These are phyloP conservation scores for Zymoseptoria ardabiliae DNA, from an alignment of 2,329 filamentous ascomycete genomes.

Conservation along the genomic window DNA sequence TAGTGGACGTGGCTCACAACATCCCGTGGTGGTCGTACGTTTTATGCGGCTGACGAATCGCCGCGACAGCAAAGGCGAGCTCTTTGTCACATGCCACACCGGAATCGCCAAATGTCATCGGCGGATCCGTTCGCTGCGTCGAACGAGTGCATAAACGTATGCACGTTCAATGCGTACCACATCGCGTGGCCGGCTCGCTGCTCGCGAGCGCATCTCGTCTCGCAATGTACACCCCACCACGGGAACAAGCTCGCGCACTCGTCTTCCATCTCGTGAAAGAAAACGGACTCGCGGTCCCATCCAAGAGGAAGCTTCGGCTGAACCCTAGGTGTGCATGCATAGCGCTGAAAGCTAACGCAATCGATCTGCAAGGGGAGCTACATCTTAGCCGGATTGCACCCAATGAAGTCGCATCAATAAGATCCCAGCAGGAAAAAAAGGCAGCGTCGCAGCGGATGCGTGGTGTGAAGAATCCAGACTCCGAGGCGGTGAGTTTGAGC, in stretches of 20 bases:
- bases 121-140: conserved; percentile 10
- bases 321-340: conserved; percentile 17
- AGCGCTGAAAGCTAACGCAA: not conserved
- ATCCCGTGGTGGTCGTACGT: not conserved
- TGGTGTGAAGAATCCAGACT: not conserved
- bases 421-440: not conserved
- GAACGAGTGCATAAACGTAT: conserved; percentile 14
- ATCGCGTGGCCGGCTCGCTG: conserved; percentile 3
- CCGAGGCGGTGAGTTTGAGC: not conserved
- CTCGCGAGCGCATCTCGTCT: conserved; percentile 9
- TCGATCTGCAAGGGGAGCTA: not conserved
- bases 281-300: conserved; percentile 4
- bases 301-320: conserved; percentile 14
- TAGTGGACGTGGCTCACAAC: not conserved
- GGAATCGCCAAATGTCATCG: conserved; percentile 3
- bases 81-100: conserved; percentile 10
- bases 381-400: not conserved
- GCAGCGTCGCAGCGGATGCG: not conserved
- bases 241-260: conserved; percentile 1
- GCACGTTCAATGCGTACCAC: conserved; percentile 3
- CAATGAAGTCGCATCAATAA: not conserved
- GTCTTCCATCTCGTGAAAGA: conserved; percentile 4
- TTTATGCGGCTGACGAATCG: not conserved
- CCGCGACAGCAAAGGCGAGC: not conserved
- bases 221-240: conserved; percentile 14